phyloP scores from a whole-genome alignment of 2,329 filamentous ascomycete species.

The Diaporthe longicolla region DNA sequence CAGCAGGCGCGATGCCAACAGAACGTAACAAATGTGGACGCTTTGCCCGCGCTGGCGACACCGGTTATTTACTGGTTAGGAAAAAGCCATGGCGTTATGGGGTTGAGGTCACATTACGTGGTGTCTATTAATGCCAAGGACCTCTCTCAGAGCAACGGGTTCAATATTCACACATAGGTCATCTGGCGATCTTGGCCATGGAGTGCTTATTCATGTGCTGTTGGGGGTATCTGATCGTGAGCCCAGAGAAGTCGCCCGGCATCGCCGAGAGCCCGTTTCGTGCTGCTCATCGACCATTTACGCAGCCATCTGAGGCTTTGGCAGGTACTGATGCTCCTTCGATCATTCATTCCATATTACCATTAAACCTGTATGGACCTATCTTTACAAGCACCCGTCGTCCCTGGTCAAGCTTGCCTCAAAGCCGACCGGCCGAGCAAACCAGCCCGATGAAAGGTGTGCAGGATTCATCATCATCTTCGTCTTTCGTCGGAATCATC shows the following conservation, averaged over 20 bases:
- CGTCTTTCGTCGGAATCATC: conserved; percentile 21
- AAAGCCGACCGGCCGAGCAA: conserved; percentile 22
- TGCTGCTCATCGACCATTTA: background rate
- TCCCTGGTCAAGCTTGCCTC: conserved; percentile 10
- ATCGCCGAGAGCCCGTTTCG: background rate
- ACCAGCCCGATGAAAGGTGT: conserved; percentile 25
- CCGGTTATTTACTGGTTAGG: conserved; percentile 4
- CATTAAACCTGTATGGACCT: conserved; percentile 39
- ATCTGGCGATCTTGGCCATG: background rate
- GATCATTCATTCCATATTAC: conserved; percentile 39
- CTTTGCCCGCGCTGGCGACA: background rate
- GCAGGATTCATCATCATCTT: conserved; percentile 19
- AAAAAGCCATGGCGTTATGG: conserved; percentile 40
- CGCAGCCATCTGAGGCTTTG: too few species aligned
- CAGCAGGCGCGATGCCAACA: background rate
- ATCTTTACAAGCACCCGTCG: conserved; percentile 19
- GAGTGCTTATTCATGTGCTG: background rate
- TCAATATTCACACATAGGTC: background rate
- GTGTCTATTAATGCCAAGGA: conserved; percentile 10
- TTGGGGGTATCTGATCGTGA: background rate
- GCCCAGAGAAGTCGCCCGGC: background rate
- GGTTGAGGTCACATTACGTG: background rate
- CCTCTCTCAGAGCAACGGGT: background rate
- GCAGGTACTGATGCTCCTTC: background rate
- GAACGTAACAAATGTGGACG: background rate